Evolutionary conservation across 345 rosid genomes (phyloP), one percentile per base, ranked within the genome.

Genomic region (Moringa oleifera): DNA sequence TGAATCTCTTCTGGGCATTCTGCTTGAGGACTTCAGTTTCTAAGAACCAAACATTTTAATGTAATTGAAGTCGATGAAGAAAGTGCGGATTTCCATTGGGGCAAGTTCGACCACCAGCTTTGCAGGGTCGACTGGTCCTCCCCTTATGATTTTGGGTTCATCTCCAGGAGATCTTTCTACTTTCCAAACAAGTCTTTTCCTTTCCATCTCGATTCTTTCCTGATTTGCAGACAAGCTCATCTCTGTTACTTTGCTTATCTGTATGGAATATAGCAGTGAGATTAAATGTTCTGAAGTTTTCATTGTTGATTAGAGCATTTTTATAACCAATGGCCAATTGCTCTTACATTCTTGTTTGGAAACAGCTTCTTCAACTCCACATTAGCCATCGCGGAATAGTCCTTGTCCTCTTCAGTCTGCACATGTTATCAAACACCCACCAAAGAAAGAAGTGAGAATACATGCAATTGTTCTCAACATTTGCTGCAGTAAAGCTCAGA

Each of bases 21-120:
- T 1, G 18, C 22, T 20, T 1, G 45, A 13, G 55, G 18, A 5
- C 49, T 54, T 33, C 31, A 20, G 25, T 67, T 46, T 69, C 58
- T 73, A 19, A n/a, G 54, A 60, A 31, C 33, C 64, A 63, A 20
- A 70, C 58, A 60, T 57, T 31, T 69, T 65, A 18, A 47, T 56
- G 61, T 52, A 41, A 58, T 71, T 80, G 6, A 86, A 80, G 67
- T 71, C 79, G 1, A 91, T 62, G 33, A 78, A 21, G 66, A 89
- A 83, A 12, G 96, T 85, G 11, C 95, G 84, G 58, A 89, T 84
- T 76, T 91, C 98, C 98, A 91, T 91, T 0, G 96, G 92, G 21
- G 74, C 82, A 6, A 91, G 90, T 73, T 88, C 97, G 59, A 86
- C 82, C 24, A 76, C 85, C 62, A 86, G 80, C 74, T 71, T 77